phyloP scores from a whole-genome alignment of 345 rosid genomes.

The Ceriops zippeliana region DNA sequence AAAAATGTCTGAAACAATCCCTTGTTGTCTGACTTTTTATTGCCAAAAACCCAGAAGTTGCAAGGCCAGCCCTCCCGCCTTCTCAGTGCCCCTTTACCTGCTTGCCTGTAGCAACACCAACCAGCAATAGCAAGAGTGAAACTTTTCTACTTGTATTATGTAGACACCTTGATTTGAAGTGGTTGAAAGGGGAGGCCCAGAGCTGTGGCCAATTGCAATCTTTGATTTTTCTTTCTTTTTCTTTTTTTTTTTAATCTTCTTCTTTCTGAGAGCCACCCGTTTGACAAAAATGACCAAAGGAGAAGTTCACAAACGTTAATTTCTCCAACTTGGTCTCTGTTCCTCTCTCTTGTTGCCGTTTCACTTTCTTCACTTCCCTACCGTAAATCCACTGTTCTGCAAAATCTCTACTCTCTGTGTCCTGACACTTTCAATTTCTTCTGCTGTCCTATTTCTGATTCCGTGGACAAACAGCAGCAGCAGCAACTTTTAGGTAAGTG shows the following conservation, averaged over 20 bases:
- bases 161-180: not conserved
- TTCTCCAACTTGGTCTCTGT: conserved; percentile 32
- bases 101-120: not conserved
- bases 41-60: not conserved
- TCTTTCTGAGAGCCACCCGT: conserved; percentile 30
- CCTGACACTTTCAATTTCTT: not conserved
- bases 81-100: conserved; percentile 3
- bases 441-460: conserved; percentile 17
- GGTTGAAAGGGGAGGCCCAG: conserved; percentile 43
- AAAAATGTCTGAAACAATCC: conserved; percentile 27
- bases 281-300: conserved; percentile 41
- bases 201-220: conserved; percentile 42
- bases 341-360: conserved; percentile 2
- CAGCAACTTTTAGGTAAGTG: conserved; percentile 66
- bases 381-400: conserved; percentile 12
- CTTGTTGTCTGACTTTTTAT: conserved; percentile 17
- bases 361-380: not conserved
- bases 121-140: not conserved
- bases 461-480: conserved; percentile 64
- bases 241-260: no score
- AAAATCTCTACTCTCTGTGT: not conserved
- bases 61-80: not conserved
- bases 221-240: not conserved
- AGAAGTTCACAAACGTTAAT: conserved; percentile 25
- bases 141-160: not conserved